phyloP scores from a whole-genome alignment of 1,139 yeast genomes.

The Debaryomyces sp. region DNA sequence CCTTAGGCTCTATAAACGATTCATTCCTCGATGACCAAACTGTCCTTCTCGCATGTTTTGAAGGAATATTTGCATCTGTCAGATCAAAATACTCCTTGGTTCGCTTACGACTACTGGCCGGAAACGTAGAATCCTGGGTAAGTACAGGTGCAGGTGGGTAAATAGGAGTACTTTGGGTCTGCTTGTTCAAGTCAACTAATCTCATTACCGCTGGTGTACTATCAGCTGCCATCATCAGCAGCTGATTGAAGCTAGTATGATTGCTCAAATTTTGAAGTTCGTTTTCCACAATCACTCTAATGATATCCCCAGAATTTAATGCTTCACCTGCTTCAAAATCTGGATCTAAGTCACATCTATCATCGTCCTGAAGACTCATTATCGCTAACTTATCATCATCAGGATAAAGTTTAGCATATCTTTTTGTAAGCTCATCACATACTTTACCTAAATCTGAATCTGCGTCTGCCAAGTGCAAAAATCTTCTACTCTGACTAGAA shows the following conservation, averaged over 20 bases:
- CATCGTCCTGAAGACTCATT: constrained; percentile 61
- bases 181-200: constrained; percentile 8
- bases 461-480: constrained; percentile 62
- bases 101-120: constrained; percentile 24
- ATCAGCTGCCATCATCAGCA: background rate
- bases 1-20: background rate
- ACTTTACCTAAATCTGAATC: constrained; percentile 47
- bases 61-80: constrained; percentile 29
- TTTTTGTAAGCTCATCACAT: constrained; percentile 49
- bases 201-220: constrained; percentile 10
- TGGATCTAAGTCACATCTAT: constrained; percentile 75
- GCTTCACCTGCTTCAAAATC: constrained; percentile 68
- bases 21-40: constrained; percentile 11
- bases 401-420: constrained; percentile 67
- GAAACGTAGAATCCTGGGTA: constrained; percentile 17
- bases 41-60: constrained; percentile 18
- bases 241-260: constrained; percentile 1
- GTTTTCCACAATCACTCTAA: constrained; percentile 55
- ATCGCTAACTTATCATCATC: constrained; percentile 54
- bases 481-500: constrained; percentile 37
- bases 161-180: constrained; percentile 24
- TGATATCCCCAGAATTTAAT: constrained; percentile 55
- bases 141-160: constrained; percentile 26
- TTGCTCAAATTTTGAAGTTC: constrained; percentile 21
- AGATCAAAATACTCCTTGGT: constrained; percentile 32